Evolutionary conservation across 352 stramenopile genomes (phyloP), one percentile per base, ranked within the genome.

Genomic region (Phytophthora pluvialis): DNA sequence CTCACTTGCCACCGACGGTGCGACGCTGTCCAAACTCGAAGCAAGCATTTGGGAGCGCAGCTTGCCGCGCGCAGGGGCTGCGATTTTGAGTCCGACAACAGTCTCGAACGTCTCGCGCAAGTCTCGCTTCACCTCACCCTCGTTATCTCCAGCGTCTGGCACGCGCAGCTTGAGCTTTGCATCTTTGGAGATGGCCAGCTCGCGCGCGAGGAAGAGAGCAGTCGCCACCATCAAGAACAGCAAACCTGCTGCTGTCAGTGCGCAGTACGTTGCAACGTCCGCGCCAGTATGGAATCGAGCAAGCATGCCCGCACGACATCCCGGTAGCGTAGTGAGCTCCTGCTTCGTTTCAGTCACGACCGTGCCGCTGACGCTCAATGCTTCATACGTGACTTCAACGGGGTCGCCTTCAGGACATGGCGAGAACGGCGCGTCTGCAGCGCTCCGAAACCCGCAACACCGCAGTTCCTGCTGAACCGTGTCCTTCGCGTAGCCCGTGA

Each of bases 71-170:
- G 81, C 70, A 4, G 83, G 83, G n/a, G 79, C 77, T 11, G 80
- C 75, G 47, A 91, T 90, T 64, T 90, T 89, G 35, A 91, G 75
- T 3, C 83, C 83, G 6, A 90, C 77, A 7, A 91, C 83, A 31
- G 81, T 87, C 39, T 89, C 79, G 45, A 91, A 91, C 5, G 77
- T 90, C 43, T 89, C 49, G 0, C 78, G 77, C 11, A 89, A 58
- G 39, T 80, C 73, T 5, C 21, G 25, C 12, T 72, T 72, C 9
- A 47, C 54, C n/a, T 60, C 60, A 4, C 64, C 55, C 2, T 26
- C 33, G 28, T 45, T 46, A 16, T 33, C 39, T 42, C 13, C 46
- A 31, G 57, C 48, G 15, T 72, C 63, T 0, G 66, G 52, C 5
- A 91, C 78, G 10, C 83, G 81, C 4, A 91, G 47, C 26, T 89